Evolutionary conservation across 148 eudicot species (phyloP).

Genomic region (Rhododendron henanense): DNA sequence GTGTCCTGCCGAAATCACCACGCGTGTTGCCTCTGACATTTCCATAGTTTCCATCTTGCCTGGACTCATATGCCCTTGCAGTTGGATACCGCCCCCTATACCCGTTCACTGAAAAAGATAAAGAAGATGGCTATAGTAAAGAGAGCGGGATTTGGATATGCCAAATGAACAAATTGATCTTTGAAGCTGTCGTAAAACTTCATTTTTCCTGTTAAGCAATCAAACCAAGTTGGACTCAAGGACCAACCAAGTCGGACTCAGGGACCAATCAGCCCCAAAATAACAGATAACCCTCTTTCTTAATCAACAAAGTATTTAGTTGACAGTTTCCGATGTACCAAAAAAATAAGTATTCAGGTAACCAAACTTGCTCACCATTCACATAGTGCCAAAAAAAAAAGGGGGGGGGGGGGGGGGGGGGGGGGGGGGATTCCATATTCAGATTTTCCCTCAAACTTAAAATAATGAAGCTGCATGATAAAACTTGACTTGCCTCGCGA

Average conservation of each 20-base stretch:
- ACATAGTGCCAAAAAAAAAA: not conserved
- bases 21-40: conserved; percentile 52
- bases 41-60: conserved; percentile 63
- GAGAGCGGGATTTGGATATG: not conserved
- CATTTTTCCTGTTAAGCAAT: not conserved
- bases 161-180: not conserved
- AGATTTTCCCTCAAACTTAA: not conserved
- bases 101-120: conserved; percentile 28
- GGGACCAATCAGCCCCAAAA: not conserved
- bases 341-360: not conserved
- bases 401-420: too few species aligned
- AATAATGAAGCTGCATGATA: not conserved
- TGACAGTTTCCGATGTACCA: not conserved
- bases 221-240: not conserved
- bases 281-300: not conserved
- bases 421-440: too few species aligned
- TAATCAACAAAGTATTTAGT: not conserved
- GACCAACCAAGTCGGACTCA: not conserved
- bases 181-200: not conserved
- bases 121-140: not conserved
- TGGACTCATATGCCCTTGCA: conserved; percentile 56
- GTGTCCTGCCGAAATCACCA: conserved; percentile 43
- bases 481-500: conserved; percentile 52
- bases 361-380: not conserved
- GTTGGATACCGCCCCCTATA: conserved; percentile 46